phyloP scores from a whole-genome alignment of 73 alveolate species.

The Paramecium octaurelia region DNA sequence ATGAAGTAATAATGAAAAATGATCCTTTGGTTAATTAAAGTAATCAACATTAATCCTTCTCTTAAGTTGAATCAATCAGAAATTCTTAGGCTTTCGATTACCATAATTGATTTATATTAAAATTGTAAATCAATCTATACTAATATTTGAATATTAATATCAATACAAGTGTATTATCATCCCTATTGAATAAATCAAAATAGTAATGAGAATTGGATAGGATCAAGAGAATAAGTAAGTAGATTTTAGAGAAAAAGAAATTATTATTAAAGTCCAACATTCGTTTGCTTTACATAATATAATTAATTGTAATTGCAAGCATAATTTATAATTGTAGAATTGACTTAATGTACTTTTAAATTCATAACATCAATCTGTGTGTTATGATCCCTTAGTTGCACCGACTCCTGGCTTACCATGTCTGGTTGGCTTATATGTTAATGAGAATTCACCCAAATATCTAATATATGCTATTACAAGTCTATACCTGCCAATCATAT shows the following conservation, averaged over 20 bases:
- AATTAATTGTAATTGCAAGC: not conserved
- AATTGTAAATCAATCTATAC: not conserved
- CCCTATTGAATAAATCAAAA: not conserved
- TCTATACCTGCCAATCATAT: slow-evolving; percentile 88
- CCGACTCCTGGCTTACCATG: slow-evolving; percentile 85
- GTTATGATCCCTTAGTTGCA: slow-evolving; percentile 65
- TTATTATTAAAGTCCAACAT: too few species aligned
- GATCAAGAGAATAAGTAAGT: too few species aligned
- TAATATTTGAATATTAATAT: not conserved
- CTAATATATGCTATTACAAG: not conserved
- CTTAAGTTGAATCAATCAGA: not conserved
- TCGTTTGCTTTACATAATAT: not conserved
- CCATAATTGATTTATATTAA: not conserved
- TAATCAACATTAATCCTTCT: not conserved
- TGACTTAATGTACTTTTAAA: not conserved
- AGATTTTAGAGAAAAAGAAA: too few species aligned
- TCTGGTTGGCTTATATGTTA: slow-evolving; percentile 71
- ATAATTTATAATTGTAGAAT: not conserved
- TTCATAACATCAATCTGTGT: slow-evolving; percentile 40
- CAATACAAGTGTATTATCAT: not conserved
- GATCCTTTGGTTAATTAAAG: not conserved
- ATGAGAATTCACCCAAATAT: slow-evolving; percentile 77
- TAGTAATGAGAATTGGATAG: too few species aligned
- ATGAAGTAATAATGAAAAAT: not conserved
- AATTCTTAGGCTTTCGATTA: not conserved